These are phyloP conservation scores for Naganishia vishniacii DNA, from an alignment of 768 basidiomycete genomes.

Conservation along the genomic window DNA sequence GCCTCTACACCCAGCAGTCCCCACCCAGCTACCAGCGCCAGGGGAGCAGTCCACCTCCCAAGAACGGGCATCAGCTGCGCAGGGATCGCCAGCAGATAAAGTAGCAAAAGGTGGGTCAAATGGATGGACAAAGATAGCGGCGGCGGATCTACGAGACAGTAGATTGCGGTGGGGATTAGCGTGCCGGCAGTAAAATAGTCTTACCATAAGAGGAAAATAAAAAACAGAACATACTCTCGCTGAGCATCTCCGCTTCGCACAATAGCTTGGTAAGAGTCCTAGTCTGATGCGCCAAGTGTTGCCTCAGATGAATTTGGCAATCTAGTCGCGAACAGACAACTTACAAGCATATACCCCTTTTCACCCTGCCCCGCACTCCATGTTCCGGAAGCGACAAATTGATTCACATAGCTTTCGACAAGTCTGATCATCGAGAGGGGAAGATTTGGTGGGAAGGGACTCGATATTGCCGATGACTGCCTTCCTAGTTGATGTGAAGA, in stretches of 20 bases:
- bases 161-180: not conserved
- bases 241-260: conserved; percentile 41
- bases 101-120: conserved; percentile 40
- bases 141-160: conserved; percentile 37
- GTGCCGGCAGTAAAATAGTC: not conserved
- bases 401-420: conserved; percentile 43
- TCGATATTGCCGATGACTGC: conserved; percentile 16
- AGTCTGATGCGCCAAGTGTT: not conserved
- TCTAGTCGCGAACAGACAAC: not conserved
- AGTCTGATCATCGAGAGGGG: conserved; percentile 41
- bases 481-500: not conserved
- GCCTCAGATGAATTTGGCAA: not conserved
- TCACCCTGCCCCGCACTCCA: conserved; percentile 28
- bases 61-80: conserved; percentile 40
- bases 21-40: conserved; percentile 45
- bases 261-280: conserved; percentile 36
- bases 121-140: conserved; percentile 45
- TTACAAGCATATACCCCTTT: conserved; percentile 30
- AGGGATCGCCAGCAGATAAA: conserved; percentile 46
- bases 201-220: not conserved
- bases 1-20: conserved; percentile 45
- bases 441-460: conserved; percentile 40
- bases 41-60: conserved; percentile 33
- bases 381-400: conserved; percentile 27
- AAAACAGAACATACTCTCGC: conserved; percentile 34